phyloP scores from a whole-genome alignment of 495 filamentous ascomycete genomes.

The Tuber microsphaerosporum region DNA sequence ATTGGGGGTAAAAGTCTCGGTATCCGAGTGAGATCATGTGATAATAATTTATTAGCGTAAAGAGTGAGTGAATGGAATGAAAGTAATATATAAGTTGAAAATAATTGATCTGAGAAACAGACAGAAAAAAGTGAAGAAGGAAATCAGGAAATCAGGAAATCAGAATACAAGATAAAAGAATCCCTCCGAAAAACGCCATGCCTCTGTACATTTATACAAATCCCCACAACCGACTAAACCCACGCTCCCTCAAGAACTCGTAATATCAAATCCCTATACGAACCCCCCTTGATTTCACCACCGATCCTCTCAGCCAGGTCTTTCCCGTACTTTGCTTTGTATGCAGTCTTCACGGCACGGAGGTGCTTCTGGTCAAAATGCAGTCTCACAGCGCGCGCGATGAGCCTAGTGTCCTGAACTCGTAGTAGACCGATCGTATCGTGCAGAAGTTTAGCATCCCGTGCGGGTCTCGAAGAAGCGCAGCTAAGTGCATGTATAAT shows the following conservation, averaged over 20 bases:
- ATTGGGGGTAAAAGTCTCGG: not conserved
- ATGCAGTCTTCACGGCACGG: slow-evolving; percentile 24
- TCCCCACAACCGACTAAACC: not conserved
- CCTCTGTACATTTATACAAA: not conserved
- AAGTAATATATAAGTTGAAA: not conserved
- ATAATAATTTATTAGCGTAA: not conserved
- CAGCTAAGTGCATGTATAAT: slow-evolving; percentile 19
- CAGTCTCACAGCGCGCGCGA: slow-evolving; percentile 27
- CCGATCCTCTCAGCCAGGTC: slow-evolving; percentile 19
- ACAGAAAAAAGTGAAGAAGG: not conserved
- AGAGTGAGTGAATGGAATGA: not conserved
- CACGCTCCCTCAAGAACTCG: slow-evolving; percentile 17
- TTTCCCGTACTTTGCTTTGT: slow-evolving; percentile 22
- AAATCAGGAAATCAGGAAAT: not conserved
- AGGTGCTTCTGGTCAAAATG: slow-evolving; percentile 29
- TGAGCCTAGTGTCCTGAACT: slow-evolving; percentile 26
- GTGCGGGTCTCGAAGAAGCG: slow-evolving; percentile 26
- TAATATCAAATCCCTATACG: slow-evolving; percentile 31
- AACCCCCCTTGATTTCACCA: slow-evolving; percentile 25
- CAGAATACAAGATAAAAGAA: not conserved
- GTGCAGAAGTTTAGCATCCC: slow-evolving; percentile 35
- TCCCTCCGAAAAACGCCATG: not conserved
- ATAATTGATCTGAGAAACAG: not conserved
- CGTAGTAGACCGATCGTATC: slow-evolving; percentile 26
- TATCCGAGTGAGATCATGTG: not conserved